These are phyloP conservation scores for Melampsora occidentalis DNA, from an alignment of 1,284 basidiomycete genomes.

Conservation along the genomic window DNA sequence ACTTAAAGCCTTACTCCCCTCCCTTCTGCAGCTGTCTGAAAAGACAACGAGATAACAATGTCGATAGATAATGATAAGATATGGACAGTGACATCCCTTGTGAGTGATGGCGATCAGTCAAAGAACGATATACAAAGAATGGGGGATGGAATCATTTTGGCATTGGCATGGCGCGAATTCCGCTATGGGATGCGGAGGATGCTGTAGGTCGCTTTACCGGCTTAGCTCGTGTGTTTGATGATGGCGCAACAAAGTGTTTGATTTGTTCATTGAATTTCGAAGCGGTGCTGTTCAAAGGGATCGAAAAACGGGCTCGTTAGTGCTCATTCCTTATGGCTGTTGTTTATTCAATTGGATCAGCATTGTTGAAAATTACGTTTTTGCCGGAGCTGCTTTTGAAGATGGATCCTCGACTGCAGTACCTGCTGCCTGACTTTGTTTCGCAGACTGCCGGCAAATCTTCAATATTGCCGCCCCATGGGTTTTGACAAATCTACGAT, in stretches of 20 bases:
- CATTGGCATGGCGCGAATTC: not conserved
- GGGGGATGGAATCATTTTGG: not conserved
- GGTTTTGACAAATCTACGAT: not conserved
- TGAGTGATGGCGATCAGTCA: too few species aligned
- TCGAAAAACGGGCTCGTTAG: too few species aligned
- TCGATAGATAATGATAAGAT: too few species aligned
- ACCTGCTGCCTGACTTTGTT: not conserved
- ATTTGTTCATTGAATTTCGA: not conserved
- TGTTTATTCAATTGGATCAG: not conserved
- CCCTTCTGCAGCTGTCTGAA: too few species aligned
- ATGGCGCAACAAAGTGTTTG: not conserved
- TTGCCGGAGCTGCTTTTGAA: not conserved
- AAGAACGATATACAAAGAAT: not conserved
- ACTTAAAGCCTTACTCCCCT: too few species aligned
- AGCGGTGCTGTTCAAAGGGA: too few species aligned
- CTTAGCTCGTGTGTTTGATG: not conserved
- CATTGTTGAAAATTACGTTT: not conserved
- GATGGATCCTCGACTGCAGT: not conserved
- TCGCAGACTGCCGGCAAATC: not conserved
- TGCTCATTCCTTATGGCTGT: too few species aligned
- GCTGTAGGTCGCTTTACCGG: not conserved
- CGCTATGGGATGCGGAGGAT: not conserved
- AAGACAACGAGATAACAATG: too few species aligned
- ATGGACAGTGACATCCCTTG: too few species aligned
- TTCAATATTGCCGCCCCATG: not conserved